Conservation (phyloP, 257 asterid species). For the Phtheirospermum japonicum region DNA sequence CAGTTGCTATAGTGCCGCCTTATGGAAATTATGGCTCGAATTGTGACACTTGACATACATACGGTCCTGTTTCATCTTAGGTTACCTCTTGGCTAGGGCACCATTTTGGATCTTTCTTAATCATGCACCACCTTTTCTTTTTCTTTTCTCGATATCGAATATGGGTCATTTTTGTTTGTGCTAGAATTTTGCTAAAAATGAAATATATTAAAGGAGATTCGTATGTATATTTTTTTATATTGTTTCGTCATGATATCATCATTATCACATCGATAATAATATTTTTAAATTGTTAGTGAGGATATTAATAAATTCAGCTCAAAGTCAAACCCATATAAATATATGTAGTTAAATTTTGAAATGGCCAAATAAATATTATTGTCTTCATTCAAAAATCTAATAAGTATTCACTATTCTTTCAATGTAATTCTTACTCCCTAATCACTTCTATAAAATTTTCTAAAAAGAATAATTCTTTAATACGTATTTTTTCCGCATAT, state of each 20-base stretch:
- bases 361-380: no score
- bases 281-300: not conserved
- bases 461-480: no score
- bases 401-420: no score
- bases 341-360: no score
- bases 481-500: no score
- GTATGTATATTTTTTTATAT: not conserved
- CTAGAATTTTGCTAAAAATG: not conserved
- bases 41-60: slow-evolving; percentile 22
- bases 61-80: slow-evolving; percentile 34
- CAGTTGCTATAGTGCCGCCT: slow-evolving; percentile 29
- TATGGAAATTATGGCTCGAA: slow-evolving; percentile 13
- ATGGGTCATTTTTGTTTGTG: slow-evolving; percentile 9
- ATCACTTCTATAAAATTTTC: no score
- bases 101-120: slow-evolving; percentile 30
- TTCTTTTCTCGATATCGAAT: slow-evolving; percentile 18
- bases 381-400: no score
- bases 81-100: slow-evolving; percentile 56
- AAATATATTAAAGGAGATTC: no score
- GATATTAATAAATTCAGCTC: no score
- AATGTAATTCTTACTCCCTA: no score
- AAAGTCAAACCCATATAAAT: no score
- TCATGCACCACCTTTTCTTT: slow-evolving; percentile 6
- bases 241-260: slow-evolving; percentile 31
- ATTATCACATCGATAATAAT: slow-evolving; percentile 18